Conservation (phyloP, 2,329 filamentous ascomycete genomes). For the Emergomyces africanus region DNA sequence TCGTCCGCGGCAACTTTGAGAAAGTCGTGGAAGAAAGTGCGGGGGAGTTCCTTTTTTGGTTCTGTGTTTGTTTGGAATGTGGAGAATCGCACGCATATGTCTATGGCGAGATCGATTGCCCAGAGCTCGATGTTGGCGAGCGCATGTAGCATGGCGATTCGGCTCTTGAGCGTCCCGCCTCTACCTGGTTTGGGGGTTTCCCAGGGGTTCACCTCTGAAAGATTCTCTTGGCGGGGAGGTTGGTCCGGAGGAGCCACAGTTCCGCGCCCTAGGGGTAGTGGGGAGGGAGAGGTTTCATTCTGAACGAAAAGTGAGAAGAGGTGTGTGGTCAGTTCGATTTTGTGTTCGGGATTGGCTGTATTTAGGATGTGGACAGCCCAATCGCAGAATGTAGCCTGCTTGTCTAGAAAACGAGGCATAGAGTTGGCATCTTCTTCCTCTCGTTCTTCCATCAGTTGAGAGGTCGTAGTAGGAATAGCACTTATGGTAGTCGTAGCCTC, state of each 20-base stretch:
- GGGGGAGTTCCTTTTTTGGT: constrained; percentile 21
- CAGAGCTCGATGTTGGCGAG: constrained; percentile 38
- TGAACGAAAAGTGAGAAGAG: constrained; percentile 31
- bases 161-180: constrained; percentile 33
- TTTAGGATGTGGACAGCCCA: constrained; percentile 37
- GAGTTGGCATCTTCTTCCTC: constrained; percentile 1
- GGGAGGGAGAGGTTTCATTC: constrained; percentile 25
- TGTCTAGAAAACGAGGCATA: constrained; percentile 23
- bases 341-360: constrained; percentile 34
- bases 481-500: constrained; percentile 6
- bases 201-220: constrained; percentile 27
- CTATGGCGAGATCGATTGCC: constrained; percentile 37
- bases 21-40: constrained; percentile 38
- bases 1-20: constrained; percentile 37
- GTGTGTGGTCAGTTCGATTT: constrained; percentile 35
- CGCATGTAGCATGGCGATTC: constrained; percentile 36
- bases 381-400: constrained; percentile 34
- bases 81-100: constrained; percentile 36
- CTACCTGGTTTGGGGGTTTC: constrained; percentile 30
- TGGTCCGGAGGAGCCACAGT: constrained; percentile 25
- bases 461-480: not conserved
- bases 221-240: constrained; percentile 28
- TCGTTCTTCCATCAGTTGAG: not conserved
- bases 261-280: constrained; percentile 32
- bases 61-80: constrained; percentile 27